Base-by-base conservation (phyloP, 768 basidiomycete genomes). In the Grammothele lineata region DNA sequence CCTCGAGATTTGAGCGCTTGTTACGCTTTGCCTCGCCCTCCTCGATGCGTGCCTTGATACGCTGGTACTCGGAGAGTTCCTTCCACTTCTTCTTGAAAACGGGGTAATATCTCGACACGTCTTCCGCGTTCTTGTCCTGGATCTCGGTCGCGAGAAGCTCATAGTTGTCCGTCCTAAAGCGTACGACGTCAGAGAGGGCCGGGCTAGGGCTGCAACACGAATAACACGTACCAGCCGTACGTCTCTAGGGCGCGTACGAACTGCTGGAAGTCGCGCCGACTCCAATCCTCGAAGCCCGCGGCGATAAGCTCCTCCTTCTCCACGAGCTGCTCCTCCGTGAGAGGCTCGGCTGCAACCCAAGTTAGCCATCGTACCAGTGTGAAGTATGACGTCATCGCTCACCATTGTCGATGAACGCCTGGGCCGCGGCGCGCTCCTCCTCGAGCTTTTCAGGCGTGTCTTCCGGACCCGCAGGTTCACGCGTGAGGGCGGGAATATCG, bases 71-170 rank as follows among this genome's bases (percentile, higher is more conserved):
- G 83, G 85, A 72, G 22, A 95, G 74, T 43, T 91, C 87, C 55
- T 81, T 81, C 82, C 90, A 93, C 55, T 92, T 86, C 66, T 89
- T 84, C 70, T 85, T 84, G 70, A 98, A 98, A 10, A 87, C 83
- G 15, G 73, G 68, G 41, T 92, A 83, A 57, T 99, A 97, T 33
- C 68, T 71, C 45, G 80, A 74, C 1, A 97, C 83, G 12, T 92
- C 87, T 21, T 83, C 86, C 4, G 83, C 63, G 0, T 77, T 80
- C 72, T 96, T 93, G 48, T 92, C 86, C 57, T 83, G 83, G 50
- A 96, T 85, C 60, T 94, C 92, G 2, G 77, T 72, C 3, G 91
- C 84, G 25, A 96, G 85, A 2, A 82, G 58, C 2, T 83, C 81
- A 40, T 73, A 77, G 36, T 78, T 69, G 37, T 86, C 80, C 12